Evolutionary conservation across 2,329 filamentous ascomycete species (phyloP).

Genomic region (Diaporthe longicolla): DNA sequence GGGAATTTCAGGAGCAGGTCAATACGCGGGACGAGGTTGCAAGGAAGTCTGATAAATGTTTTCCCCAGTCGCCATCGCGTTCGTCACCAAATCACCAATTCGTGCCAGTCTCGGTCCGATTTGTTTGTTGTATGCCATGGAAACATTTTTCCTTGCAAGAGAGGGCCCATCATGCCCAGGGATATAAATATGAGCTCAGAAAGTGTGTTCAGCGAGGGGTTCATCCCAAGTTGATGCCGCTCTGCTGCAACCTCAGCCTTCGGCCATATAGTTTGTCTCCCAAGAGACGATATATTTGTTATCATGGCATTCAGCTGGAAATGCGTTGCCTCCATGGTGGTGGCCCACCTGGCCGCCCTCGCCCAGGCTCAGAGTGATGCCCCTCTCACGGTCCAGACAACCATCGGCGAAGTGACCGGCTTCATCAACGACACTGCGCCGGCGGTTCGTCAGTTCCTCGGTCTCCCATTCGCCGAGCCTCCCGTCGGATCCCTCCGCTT

Average conservation of each 20-base stretch:
- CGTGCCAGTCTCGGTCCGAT: conserved; percentile 17
- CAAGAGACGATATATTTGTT: neutral
- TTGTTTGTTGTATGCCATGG: neutral
- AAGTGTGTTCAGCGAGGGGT: too few species aligned
- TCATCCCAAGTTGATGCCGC: neutral
- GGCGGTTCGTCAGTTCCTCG: conserved; percentile 22
- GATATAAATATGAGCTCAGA: conserved; percentile 4
- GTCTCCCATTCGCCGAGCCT: conserved; percentile 26
- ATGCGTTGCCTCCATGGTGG: conserved; percentile 9
- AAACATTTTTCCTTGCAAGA: neutral
- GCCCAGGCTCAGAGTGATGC: neutral
- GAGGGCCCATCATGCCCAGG: neutral
- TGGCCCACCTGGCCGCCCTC: neutral
- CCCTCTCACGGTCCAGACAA: conserved; percentile 28
- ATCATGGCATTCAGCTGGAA: conserved; percentile 10
- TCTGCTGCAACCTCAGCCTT: too few species aligned
- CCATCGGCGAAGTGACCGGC: conserved; percentile 15
- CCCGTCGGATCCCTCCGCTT: conserved; percentile 28
- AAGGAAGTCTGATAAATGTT: conserved; percentile 26
- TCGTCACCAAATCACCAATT: neutral
- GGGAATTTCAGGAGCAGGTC: neutral
- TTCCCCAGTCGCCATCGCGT: conserved; percentile 9
- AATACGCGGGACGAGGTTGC: neutral
- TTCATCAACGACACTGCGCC: conserved; percentile 15
- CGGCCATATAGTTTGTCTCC: neutral